Evolutionary conservation across 1,139 yeast species (phyloP), one percentile per base, ranked within the genome.

Genomic region (Kodamaea ohmeri): DNA sequence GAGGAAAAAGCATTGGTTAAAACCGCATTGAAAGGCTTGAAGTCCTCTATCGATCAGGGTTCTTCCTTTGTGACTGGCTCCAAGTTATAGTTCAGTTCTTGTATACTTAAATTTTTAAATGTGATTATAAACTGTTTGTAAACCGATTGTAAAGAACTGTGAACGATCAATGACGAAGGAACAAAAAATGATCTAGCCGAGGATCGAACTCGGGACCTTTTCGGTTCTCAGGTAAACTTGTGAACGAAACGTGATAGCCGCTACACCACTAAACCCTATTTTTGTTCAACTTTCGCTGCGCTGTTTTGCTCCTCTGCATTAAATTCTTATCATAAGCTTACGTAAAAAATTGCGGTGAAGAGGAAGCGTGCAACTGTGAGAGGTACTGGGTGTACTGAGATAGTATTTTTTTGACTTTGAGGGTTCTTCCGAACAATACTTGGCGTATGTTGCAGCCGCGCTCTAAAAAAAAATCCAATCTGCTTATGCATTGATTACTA

Each of bases 21-120:
- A 16, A 67, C 61, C 33, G 86, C 87, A 2, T 62, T 79, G 46
- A 63, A 61, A 21, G 82, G 82, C 18, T 69, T 83, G 50, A 61
- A 65, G 40, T 61, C 61, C 37, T 80, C 83, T 39, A 80, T 83
- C 41, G 67, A 62, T 12, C 83, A 80, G 58, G 90, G 90, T 29
- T 66, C 73, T 17, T 59, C 64, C 37, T 82, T 82, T 56, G 84
- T 79, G 25, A 66, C 62, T 36, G 71, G 71, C 8, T 54, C 76
- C 5, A 73, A 72, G 49, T 63, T 73, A 42, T 73, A 47, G 27
- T 17, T 25, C 11, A 27, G 4, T 27, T 6, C 20, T 6, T 27
- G 15, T 25, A 11, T 13, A n/a, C n/a, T n/a, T n/a, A n/a, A n/a
- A n/a, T n/a, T n/a, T n/a, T n/a, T n/a, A n/a, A n/a, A n/a, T n/a